phyloP scores from a whole-genome alignment of 257 asterid species.

The Nicotiana obtusifolia region DNA sequence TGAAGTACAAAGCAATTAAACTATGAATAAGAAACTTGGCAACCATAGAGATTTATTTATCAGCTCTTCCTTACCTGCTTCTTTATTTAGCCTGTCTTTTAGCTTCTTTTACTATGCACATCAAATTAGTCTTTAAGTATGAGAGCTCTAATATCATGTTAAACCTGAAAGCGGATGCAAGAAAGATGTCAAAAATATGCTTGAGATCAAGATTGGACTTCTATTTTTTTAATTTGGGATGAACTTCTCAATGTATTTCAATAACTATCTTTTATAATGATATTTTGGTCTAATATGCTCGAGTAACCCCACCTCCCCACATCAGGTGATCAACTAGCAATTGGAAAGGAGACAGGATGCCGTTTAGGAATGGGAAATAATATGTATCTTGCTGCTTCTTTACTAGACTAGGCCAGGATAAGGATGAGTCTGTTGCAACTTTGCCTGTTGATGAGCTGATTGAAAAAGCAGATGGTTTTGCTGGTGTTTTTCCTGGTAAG shows the following conservation, averaged over 20 bases:
- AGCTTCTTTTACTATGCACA: background rate
- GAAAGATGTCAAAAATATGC: background rate
- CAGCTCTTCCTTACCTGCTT: background rate
- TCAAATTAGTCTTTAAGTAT: background rate
- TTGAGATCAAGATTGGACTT: background rate
- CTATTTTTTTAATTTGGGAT: background rate
- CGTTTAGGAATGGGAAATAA: constrained; percentile 96
- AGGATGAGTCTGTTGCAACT: constrained; percentile 83
- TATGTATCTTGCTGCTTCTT: constrained; percentile 92
- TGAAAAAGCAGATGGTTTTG: constrained; percentile 98
- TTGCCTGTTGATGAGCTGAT: constrained; percentile 81
- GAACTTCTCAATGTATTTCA: background rate
- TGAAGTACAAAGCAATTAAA: background rate
- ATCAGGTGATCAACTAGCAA: constrained; percentile 91
- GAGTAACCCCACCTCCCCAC: background rate
- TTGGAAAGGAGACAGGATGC: constrained; percentile 89
- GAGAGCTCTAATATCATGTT: background rate
- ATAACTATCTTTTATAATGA: background rate
- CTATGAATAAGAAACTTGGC: background rate
- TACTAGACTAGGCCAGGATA: constrained; percentile 80
- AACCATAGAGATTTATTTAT: background rate
- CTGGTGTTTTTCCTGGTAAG: constrained; percentile 86
- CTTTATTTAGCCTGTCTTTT: background rate
- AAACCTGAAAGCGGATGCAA: background rate
- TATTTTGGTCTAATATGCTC: background rate